phyloP scores from a whole-genome alignment of 352 stramenopile species.

The Bremia lactucae region DNA sequence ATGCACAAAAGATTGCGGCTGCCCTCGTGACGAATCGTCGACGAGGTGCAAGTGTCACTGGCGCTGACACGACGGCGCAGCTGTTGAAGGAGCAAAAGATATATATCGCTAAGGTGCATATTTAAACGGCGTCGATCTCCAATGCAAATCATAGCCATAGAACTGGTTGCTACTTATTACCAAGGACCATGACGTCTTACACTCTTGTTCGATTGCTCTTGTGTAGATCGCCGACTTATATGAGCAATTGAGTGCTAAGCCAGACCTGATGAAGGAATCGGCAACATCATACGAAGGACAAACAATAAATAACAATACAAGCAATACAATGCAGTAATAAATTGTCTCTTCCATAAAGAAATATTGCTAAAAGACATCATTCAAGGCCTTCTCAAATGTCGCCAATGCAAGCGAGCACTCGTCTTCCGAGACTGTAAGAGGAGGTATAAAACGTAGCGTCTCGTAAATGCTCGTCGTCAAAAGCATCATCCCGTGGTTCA shows the following conservation, averaged over 20 bases:
- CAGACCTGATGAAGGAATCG: background rate
- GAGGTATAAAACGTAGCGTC: slow-evolving; percentile 88
- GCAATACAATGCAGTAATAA: too few species aligned
- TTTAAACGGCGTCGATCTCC: background rate
- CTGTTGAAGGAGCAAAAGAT: slow-evolving; percentile 53
- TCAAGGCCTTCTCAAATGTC: slow-evolving; percentile 49
- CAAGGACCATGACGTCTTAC: too few species aligned
- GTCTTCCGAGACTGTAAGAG: slow-evolving; percentile 79
- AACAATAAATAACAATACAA: too few species aligned
- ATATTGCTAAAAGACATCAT: slow-evolving; percentile 34
- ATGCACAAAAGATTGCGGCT: slow-evolving; percentile 55
- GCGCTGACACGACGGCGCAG: slow-evolving; percentile 28
- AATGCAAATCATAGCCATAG: too few species aligned
- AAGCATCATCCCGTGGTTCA: slow-evolving; percentile 85
- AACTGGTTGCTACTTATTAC: too few species aligned
- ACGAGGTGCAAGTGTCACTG: slow-evolving; percentile 9
- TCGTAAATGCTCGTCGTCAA: slow-evolving; percentile 88
- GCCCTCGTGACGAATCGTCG: slow-evolving; percentile 33
- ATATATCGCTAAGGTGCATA: slow-evolving; percentile 34
- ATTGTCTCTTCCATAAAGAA: too few species aligned
- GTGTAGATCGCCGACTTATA: slow-evolving; percentile 31
- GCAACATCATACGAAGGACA: too few species aligned
- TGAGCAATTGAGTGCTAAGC: slow-evolving; percentile 27
- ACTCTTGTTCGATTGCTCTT: background rate
- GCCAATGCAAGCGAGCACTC: slow-evolving; percentile 49